phyloP scores from a whole-genome alignment of 495 filamentous ascomycete species.

The Daldinia grandis region DNA sequence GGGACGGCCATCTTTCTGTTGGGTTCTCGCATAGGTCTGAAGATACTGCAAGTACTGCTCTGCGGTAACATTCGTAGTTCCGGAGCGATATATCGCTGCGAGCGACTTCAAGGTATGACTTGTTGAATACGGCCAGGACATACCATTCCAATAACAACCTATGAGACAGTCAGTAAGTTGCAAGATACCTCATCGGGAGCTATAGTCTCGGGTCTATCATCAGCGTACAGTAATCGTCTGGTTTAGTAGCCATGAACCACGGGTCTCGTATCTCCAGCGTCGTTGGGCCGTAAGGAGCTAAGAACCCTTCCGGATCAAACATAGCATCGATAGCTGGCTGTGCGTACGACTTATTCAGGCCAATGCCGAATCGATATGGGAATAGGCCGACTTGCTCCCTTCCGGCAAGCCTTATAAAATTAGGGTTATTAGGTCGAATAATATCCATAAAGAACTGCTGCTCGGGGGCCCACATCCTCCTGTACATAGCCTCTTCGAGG shows the following conservation, averaged over 20 bases:
- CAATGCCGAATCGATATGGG: constrained; percentile 55
- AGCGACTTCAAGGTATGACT: constrained; percentile 48
- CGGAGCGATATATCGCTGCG: constrained; percentile 48
- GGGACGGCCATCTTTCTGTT: constrained; percentile 54
- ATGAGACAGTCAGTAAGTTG: constrained; percentile 9
- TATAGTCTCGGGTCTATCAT: neutral
- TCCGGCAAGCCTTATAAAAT: constrained; percentile 49
- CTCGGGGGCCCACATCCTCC: constrained; percentile 51
- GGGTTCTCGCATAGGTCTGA: constrained; percentile 51
- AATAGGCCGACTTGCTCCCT: constrained; percentile 55
- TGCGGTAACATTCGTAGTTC: constrained; percentile 44
- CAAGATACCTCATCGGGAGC: neutral
- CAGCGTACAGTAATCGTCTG: constrained; percentile 48
- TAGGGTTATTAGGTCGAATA: constrained; percentile 46
- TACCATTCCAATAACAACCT: constrained; percentile 57
- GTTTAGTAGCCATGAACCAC: constrained; percentile 52
- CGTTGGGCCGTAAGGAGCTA: constrained; percentile 54
- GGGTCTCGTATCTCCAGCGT: constrained; percentile 54
- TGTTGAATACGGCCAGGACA: constrained; percentile 58
- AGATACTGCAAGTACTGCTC: constrained; percentile 51
- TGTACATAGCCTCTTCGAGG: constrained; percentile 50
- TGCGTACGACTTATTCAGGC: constrained; percentile 43
- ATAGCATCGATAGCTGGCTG: constrained; percentile 46
- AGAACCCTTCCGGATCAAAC: constrained; percentile 51
- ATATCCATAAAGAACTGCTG: constrained; percentile 58